These are phyloP conservation scores for Fomitiporia mediterranea DNA, from an alignment of 1,284 basidiomycete species.

Conservation along the genomic window DNA sequence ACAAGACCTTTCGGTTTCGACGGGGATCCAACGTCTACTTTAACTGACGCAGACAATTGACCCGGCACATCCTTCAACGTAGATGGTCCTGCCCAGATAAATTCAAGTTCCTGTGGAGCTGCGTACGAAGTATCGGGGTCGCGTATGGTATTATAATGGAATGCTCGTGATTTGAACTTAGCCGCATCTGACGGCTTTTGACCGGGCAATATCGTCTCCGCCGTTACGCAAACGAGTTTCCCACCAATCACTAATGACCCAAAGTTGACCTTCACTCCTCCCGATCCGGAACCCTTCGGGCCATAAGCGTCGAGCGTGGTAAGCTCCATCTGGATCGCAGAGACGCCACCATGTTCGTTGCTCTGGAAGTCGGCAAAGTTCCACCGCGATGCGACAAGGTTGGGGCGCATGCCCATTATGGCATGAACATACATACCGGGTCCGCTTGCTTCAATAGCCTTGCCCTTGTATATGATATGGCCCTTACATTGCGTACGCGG, in stretches of 20 bases:
- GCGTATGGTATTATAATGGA: constrained; percentile 57
- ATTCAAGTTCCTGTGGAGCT: constrained; percentile 68
- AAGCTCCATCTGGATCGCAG: constrained; percentile 95
- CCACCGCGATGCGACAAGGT: constrained; percentile 91
- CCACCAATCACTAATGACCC: constrained; percentile 80
- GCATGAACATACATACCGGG: constrained; percentile 94
- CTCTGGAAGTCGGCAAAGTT: constrained; percentile 94
- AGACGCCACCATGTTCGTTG: constrained; percentile 65
- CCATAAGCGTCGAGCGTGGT: constrained; percentile 80
- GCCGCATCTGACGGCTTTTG: constrained; percentile 44
- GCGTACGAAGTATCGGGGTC: constrained; percentile 82
- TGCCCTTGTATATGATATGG: constrained; percentile 68
- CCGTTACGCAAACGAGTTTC: constrained; percentile 70
- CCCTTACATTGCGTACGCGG: constrained; percentile 68
- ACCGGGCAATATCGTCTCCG: constrained; percentile 62
- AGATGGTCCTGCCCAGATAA: constrained; percentile 75
- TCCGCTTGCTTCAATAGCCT: constrained; percentile 63
- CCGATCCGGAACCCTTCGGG: constrained; percentile 68
- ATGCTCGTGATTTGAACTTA: constrained; percentile 58
- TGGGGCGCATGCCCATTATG: constrained; percentile 97
- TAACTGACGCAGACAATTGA: constrained; percentile 49
- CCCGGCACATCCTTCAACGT: constrained; percentile 50
- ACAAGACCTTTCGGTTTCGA: constrained; percentile 71
- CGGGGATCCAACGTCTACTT: constrained; percentile 53
- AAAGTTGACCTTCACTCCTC: constrained; percentile 78